phyloP scores from a whole-genome alignment of 331 rosid genomes.

The Quercus lobata region DNA sequence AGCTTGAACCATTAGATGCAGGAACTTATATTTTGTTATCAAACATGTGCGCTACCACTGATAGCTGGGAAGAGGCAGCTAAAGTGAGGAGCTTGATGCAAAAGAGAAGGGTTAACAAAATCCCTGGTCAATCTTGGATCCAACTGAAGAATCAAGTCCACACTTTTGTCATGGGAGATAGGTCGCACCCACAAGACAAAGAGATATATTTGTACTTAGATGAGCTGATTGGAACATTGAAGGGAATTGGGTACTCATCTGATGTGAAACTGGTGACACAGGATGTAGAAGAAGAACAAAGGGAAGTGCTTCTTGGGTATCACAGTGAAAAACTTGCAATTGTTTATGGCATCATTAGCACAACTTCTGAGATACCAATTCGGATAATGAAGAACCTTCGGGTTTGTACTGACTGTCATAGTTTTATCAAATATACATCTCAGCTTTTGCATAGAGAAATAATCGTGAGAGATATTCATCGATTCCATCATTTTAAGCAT shows the following conservation, averaged over 20 bases:
- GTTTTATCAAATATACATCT: constrained; percentile 63
- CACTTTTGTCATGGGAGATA: constrained; percentile 56
- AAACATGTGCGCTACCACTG: constrained; percentile 53
- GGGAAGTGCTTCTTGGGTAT: constrained; percentile 57
- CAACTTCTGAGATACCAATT: constrained; percentile 44
- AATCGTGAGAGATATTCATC: constrained; percentile 61
- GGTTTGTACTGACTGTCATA: constrained; percentile 64
- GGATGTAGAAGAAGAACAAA: constrained; percentile 79
- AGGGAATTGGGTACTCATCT: constrained; percentile 65
- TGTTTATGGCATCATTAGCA: constrained; percentile 52
- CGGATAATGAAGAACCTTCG: constrained; percentile 72
- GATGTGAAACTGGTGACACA: constrained; percentile 53
- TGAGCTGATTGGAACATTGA: constrained; percentile 57
- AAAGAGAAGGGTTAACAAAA: constrained; percentile 59
- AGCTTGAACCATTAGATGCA: constrained; percentile 59
- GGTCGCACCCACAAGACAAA: constrained; percentile 43
- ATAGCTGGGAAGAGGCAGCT: constrained; percentile 80
- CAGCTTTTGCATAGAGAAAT: constrained; percentile 63
- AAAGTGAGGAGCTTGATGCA: constrained; percentile 62
- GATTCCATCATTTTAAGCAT: constrained; percentile 66
- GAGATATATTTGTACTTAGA: constrained; percentile 57
- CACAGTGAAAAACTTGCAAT: constrained; percentile 83
- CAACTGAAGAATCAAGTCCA: constrained; percentile 65
- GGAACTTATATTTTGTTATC: constrained; percentile 65
- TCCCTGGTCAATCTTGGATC: constrained; percentile 86